Evolutionary conservation across 2,329 filamentous ascomycete genomes (phyloP), one percentile per base, ranked within the genome.

Genomic region (Chaetomium sp.): DNA sequence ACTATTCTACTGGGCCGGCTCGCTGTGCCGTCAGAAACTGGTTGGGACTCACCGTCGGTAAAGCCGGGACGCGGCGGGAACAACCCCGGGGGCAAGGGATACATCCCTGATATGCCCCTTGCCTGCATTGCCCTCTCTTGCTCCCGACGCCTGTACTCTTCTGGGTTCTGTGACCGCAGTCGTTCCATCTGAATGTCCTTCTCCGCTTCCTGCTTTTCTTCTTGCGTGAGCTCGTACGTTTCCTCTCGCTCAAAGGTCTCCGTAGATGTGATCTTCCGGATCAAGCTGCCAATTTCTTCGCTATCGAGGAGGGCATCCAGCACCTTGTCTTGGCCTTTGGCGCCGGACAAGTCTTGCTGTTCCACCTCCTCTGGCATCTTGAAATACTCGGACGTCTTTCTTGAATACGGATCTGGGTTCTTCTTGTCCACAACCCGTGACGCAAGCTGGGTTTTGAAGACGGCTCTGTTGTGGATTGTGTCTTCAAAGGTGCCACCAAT

Each of bases 371-470:
- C 76, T 0, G 87, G 82, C 42, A 76, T 71, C 38, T 79, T 79
- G n/a, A 90, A 74, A 63, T 85, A 83, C 1, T 83, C 76, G 1
- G 70, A 66, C 1, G 77, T 74, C 51, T 79, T 81, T 19, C 78
- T 76, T 0, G 88, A 84, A 68, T 78, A 82, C 6, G 87, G 82
- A n/a, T 84, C 71, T 0, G 86, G 84, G 49, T 89, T 89, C 71
- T 87, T 89, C 67, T 89, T 85, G 70, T 96, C 91, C 4, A 96
- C 86, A 1, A 95, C 88, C 11, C 89, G 82, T 41, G 81, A 82
- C 4, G 89, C 82, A 45, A 96, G 76, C 66, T 94, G 88, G 36
- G 79, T 85, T 70, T 96, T 96, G 79, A 91, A 95, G 1, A 95
- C 75, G 1, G 85, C 79, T 58, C 82, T 84, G 68, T 89, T 87